phyloP scores from a whole-genome alignment of 2,329 filamentous ascomycete genomes.

The Aspergillus caelatus region DNA sequence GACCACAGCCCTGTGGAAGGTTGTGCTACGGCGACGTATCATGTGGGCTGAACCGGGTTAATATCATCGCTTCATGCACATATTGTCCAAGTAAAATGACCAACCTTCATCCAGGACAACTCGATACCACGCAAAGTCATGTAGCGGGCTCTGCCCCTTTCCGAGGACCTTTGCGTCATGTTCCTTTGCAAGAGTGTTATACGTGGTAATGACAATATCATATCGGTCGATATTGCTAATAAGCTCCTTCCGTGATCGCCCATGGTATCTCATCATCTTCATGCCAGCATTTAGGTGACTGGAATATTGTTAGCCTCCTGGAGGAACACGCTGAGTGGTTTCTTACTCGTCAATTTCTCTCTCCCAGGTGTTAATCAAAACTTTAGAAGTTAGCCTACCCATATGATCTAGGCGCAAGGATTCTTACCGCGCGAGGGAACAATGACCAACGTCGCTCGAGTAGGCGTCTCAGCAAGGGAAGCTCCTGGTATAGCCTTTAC shows the following conservation, averaged over 20 bases:
- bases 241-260: not conserved
- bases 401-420: not conserved
- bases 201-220: constrained; percentile 54
- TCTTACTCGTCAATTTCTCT: not conserved
- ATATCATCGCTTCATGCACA: not conserved
- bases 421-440: constrained; percentile 9
- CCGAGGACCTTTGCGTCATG: constrained; percentile 1
- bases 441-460: constrained; percentile 27
- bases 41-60: constrained; percentile 46
- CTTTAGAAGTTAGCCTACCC: not conserved
- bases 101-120: constrained; percentile 54
- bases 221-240: constrained; percentile 11
- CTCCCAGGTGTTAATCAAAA: not conserved
- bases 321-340: not conserved
- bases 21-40: constrained; percentile 54
- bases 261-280: not conserved
- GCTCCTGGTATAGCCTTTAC: not conserved
- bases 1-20: constrained; percentile 47
- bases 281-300: not conserved
- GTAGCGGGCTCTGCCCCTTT: constrained; percentile 1
- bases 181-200: constrained; percentile 48
- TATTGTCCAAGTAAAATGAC: not conserved
- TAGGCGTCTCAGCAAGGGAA: constrained; percentile 4
- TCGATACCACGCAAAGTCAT: constrained; percentile 41
- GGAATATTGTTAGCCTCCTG: not conserved